Evolutionary conservation across 345 rosid species (phyloP), one percentile per base, ranked within the genome.

Genomic region (Salix exigua): DNA sequence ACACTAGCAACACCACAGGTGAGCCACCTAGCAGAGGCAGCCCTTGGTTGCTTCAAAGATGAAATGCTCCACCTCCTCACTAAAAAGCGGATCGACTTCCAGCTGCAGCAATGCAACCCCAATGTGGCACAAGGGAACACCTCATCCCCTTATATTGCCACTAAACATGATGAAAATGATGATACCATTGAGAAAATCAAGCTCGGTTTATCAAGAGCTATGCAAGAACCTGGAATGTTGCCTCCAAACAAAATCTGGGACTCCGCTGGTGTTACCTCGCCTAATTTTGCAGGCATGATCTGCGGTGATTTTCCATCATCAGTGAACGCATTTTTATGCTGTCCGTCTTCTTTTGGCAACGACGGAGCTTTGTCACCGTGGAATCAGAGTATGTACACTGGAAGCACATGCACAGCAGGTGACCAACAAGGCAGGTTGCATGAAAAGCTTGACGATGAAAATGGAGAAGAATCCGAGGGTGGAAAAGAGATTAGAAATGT

Each of bases 61-160:
- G 98, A 96, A 75, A 96, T 96, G 98, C 95, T 92, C 70, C 98
- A 91, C 86, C 94, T 94, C 78, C 97, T 96, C 71, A 91, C 97
- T 65, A 96, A 92, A 91, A 96, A 91, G 78, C 88, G 91, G 30
- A 87, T 94, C 23, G 92, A 92, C 80, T 90, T 88, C 86, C 94
- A 93, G 83, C 87, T 87, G 74, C 87, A 90, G 65, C 89, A 84
- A 75, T 75, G 88, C 11, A 84, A 81, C 58, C 12, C 82, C 2
- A 70, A 70, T 42, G 73, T 72, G 14, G 77, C 74, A 40, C 76
- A 75, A 16, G 81, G 85, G 71, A 87, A 78, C 67, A 72, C 77
- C 38, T 10, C 87, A 10, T 69, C 81, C 51, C 83, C 88, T 75
- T 86, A 75, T 79, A 67, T 79, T 23, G 78, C 72, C 78, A 77